Evolutionary conservation across 2,329 filamentous ascomycete genomes (phyloP), one percentile per base, ranked within the genome.

Genomic region (Cytospora mali): DNA sequence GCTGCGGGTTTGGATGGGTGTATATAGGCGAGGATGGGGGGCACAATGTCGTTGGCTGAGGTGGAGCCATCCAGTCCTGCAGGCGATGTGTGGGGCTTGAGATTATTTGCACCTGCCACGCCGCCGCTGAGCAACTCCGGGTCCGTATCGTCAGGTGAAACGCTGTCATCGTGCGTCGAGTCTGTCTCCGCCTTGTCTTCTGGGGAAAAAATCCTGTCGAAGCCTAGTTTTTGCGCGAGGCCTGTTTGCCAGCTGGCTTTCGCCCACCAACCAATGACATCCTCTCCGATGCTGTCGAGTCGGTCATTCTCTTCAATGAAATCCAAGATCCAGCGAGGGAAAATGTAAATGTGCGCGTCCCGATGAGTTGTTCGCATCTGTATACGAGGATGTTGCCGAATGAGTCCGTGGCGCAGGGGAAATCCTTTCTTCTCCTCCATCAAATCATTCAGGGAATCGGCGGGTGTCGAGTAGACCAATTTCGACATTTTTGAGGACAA

Each of bases 251-350:
- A 99, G 60, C 88, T 88, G 0, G 94, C 88, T 74, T 98, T 98
- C 35, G 93, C 92, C 93, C 93, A 97, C 90, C 92, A 97, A 7
- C 93, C 93, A 18, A 98, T 81, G 6, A 97, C 87, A 71, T 98
- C 94, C 74, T 98, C 94, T 33, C 90, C 91, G 54, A 99, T 88
- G 61, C 89, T 96, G 70, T 97, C 91, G 66, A 99, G 86, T 13
- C 84, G 87, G 31, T 93, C 89, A 70, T 97, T 96, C 66, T 84
- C 81, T 62, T 86, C 84, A 49, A 96, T 86, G 74, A 97, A 90
- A 59, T 96, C 89, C 70, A 97, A 85, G 10, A 96, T 84, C 94
- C 95, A 98, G 68, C 87, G 87, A 0, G 95, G 95, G 68, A 99
- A 91, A 66, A 99, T 87, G 75, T 99, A 99, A 62, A 98, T 89